Evolutionary conservation across 2,329 filamentous ascomycete genomes (phyloP), one percentile per base, ranked within the genome.

Genomic region (Tolypocladium capitatum): DNA sequence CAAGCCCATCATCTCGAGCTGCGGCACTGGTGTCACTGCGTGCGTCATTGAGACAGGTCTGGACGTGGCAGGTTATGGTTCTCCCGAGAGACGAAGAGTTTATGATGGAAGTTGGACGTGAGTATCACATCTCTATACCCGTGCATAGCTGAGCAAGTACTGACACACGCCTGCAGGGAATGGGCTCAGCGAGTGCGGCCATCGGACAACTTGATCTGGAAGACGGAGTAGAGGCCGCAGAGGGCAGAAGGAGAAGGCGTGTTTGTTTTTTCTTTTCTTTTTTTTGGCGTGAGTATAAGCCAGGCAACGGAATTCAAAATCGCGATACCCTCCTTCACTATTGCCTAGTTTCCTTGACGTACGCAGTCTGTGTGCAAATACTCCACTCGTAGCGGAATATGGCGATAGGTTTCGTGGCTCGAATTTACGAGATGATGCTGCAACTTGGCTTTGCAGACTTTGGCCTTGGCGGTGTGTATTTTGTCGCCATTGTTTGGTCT

Each of bases 31-130:
- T 32, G 91, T 98, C 46, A 97, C 90, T 11, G 92, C 92, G 8
- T 87, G 86, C 18, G 79, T 96, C 40, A 80, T 98, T 38, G 92
- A 98, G 61, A 84, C 89, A 34, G 92, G 89, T 2, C 68, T 98
- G 47, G 80, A 79, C 30, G 81, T 88, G 64, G 87, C 90, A 21
- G 83, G 81, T 1, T 90, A 81, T 60, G 86, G 84, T 2, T 71
- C 78, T 4, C 67, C 76, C 0, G 75, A 81, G 51, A 77, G 78
- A 47, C 78, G 86, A 55, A 82, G 77, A 60, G 74, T 98, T 21
- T 98, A 98, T 60, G 92, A 98, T 64, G 92, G 92, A 43, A 95
- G 90, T 66, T 98, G 92, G 92, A 97, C 92, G 77, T 94, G 73
- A 81, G 86, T 83, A 10, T 11, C 5, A 9, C 21, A 1, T 48